Conservation (phyloP, 148 eudicot genomes). For the Cornus suecica region DNA sequence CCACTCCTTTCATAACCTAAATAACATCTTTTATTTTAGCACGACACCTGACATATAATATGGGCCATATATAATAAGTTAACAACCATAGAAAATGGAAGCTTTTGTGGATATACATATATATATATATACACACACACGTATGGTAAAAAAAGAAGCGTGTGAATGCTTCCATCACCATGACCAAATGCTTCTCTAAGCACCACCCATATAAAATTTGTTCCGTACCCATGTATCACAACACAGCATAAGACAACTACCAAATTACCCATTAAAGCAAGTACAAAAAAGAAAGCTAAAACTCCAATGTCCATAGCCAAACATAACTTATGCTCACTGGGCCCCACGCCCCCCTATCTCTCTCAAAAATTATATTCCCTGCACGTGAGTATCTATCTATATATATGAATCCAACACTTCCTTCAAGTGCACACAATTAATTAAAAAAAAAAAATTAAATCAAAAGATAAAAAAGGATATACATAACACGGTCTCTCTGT, state of each 20-base stretch:
- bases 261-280: conserved; percentile 23
- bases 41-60: too few species aligned
- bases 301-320: conserved; percentile 11
- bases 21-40: too few species aligned
- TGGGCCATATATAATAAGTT: too few species aligned
- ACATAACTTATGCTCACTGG: background rate
- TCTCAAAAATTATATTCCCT: conserved; percentile 4
- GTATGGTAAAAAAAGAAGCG: background rate
- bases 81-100: too few species aligned
- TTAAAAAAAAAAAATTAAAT: too few species aligned
- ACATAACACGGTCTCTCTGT: conserved; percentile 14
- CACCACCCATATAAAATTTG: conserved; percentile 21
- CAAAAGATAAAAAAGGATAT: too few species aligned
- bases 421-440: conserved; percentile 26
- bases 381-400: conserved; percentile 25
- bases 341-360: conserved; percentile 6
- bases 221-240: conserved; percentile 29
- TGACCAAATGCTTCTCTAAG: conserved; percentile 44
- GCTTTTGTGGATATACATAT: too few species aligned
- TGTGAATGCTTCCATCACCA: conserved; percentile 31
- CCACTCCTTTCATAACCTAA: too few species aligned
- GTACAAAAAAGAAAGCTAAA: conserved; percentile 13
- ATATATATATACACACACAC: background rate
- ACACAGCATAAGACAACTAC: conserved; percentile 22
- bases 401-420: background rate